These are phyloP conservation scores for Eucalyptus sp. DNA, from an alignment of 345 rosid species.

Conservation along the genomic window DNA sequence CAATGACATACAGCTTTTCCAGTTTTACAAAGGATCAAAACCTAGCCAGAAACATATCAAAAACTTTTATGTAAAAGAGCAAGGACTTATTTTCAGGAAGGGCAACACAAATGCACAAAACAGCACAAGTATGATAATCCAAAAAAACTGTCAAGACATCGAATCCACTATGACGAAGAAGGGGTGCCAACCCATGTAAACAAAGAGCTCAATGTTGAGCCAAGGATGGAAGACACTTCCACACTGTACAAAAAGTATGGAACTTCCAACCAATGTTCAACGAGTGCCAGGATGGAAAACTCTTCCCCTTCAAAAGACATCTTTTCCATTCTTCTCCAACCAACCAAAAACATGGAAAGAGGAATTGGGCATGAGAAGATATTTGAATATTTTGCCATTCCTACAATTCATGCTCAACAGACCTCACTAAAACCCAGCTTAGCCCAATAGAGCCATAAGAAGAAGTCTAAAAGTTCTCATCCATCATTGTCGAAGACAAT, in stretches of 20 bases:
- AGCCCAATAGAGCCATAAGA: neutral
- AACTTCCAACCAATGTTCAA: neutral
- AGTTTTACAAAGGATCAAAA: neutral
- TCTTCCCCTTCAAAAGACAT: neutral
- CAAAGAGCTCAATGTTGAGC: neutral
- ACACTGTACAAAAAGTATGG: neutral
- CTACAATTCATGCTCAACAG: neutral
- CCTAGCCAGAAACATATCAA: neutral
- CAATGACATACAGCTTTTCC: neutral
- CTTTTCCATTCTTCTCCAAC: neutral
- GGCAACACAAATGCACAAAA: neutral
- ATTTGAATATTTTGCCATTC: neutral
- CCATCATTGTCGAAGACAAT: neutral
- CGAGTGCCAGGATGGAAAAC: neutral
- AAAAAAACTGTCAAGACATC: neutral
- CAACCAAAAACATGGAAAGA: neutral
- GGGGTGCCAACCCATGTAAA: neutral
- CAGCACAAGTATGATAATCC: neutral
- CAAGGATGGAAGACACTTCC: neutral
- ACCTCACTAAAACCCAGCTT: neutral
- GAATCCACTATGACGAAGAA: neutral
- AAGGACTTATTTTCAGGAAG: neutral
- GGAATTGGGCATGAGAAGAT: neutral
- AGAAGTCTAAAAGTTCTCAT: neutral
- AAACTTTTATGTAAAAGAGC: neutral